phyloP scores from a whole-genome alignment of 371 early-diverging fungal genomes.

The Syncephalastrum contaminatum region DNA sequence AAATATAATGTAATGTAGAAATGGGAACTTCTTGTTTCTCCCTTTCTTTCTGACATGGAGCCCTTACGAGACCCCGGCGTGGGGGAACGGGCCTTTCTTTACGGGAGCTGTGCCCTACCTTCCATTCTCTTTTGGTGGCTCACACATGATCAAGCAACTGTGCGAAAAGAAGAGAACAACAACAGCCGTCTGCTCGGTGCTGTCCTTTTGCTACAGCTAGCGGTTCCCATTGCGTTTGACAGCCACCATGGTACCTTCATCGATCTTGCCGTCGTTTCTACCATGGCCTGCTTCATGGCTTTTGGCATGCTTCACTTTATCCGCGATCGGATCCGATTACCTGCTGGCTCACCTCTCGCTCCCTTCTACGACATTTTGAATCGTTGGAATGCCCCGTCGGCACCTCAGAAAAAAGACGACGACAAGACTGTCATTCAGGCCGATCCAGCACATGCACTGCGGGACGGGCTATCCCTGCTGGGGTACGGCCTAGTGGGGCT shows the following conservation, averaged over 20 bases:
- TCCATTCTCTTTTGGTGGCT: no score
- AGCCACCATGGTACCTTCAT: constrained; percentile 11
- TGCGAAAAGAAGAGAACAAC: neutral
- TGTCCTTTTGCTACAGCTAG: neutral
- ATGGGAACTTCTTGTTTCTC: neutral
- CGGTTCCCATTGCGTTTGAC: constrained; percentile 1
- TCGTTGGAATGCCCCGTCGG: constrained; percentile 22
- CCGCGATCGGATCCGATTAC: constrained; percentile 15
- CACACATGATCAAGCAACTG: no score
- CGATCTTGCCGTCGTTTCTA: constrained; percentile 11
- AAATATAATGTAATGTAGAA: neutral
- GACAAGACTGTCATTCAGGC: constrained; percentile 2
- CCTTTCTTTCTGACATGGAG: neutral
- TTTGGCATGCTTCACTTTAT: constrained; percentile 26
- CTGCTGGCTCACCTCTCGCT: constrained; percentile 7
- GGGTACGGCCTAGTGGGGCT: constrained; percentile 6
- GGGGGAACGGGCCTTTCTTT: no score
- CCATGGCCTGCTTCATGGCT: constrained; percentile 20
- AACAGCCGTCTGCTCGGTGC: no score
- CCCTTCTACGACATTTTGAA: no score
- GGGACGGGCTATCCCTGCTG: constrained; percentile 15
- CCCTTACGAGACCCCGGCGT: neutral
- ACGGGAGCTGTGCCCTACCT: no score
- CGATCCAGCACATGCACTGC: constrained; percentile 7
- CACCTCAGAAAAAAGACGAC: neutral